These are phyloP conservation scores for Berberis vulgaris DNA, from an alignment of 164 flowering plant species.

Conservation along the genomic window DNA sequence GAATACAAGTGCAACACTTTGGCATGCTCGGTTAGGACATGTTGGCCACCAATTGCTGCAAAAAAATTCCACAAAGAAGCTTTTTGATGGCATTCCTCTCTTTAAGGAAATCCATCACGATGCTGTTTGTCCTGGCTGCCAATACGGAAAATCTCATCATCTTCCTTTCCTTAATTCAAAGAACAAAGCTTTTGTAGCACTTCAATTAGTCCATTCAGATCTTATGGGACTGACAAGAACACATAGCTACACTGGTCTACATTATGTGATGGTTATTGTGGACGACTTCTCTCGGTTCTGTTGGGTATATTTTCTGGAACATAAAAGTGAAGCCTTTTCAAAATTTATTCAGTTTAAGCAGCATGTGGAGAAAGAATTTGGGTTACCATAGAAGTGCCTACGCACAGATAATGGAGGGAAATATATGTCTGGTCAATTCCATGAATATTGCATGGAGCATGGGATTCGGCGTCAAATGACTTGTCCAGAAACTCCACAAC, in stretches of 20 bases:
- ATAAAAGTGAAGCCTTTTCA: constrained; percentile 1
- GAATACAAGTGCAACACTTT: not conserved
- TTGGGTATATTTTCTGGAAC: not conserved
- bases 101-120: not conserved
- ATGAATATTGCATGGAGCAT: not conserved
- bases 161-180: not conserved
- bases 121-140: not conserved
- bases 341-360: not conserved
- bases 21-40: constrained; percentile 3
- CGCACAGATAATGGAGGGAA: not conserved
- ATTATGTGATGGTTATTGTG: constrained; percentile 1
- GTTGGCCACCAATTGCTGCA: constrained; percentile 4
- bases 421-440: not conserved
- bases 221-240: not conserved
- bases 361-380: not conserved
- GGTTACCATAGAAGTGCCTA: not conserved
- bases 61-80: not conserved
- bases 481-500: not conserved
- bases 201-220: constrained; percentile 1
- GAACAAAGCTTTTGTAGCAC: not conserved
- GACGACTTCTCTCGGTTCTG: not conserved
- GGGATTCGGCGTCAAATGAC: not conserved
- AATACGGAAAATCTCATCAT: constrained; percentile 1
- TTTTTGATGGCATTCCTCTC: constrained; percentile 5
- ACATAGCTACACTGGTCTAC: not conserved